Conservation (phyloP, 2,329 filamentous ascomycete genomes). For the Xylaria polymorpha region DNA sequence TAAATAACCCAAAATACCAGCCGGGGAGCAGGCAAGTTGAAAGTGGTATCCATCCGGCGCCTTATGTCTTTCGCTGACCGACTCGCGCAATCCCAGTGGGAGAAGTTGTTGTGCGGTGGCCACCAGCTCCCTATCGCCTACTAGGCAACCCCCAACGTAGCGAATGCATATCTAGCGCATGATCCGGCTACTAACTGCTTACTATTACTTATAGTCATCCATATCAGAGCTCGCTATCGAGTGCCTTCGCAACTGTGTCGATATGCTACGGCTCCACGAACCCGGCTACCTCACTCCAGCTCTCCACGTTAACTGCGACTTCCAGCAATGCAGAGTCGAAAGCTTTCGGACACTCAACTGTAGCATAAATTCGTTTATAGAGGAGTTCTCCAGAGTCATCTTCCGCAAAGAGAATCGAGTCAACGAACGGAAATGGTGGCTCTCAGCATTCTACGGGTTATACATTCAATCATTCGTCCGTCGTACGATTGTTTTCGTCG, state of each 20-base stretch:
- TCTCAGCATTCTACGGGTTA: slow-evolving; percentile 14
- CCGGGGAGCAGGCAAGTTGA: not conserved
- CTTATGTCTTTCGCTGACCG: not conserved
- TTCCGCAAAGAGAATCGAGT: slow-evolving; percentile 17
- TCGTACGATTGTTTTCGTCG: slow-evolving; percentile 12
- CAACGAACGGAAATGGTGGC: slow-evolving; percentile 21
- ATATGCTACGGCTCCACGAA: slow-evolving; percentile 14
- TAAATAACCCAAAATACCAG: not conserved
- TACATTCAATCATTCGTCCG: slow-evolving; percentile 19
- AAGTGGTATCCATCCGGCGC: not conserved
- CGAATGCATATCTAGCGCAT: not conserved
- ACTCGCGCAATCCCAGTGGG: not conserved
- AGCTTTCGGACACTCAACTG: slow-evolving; percentile 1
- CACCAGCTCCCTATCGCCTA: no score
- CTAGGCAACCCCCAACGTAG: not conserved
- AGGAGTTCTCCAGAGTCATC: slow-evolving; percentile 4
- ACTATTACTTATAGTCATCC: not conserved
- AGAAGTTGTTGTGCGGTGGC: not conserved
- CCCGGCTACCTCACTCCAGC: slow-evolving; percentile 10
- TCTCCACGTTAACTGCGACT: slow-evolving; percentile 11
- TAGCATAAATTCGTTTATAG: slow-evolving; percentile 10
- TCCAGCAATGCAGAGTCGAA: slow-evolving; percentile 8
- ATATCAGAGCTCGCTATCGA: slow-evolving; percentile 1
- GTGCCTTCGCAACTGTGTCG: slow-evolving; percentile 15
- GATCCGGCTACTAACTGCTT: not conserved